These are phyloP conservation scores for Wickerhamomyces alni DNA, from an alignment of 805 yeast genomes.

Conservation along the genomic window DNA sequence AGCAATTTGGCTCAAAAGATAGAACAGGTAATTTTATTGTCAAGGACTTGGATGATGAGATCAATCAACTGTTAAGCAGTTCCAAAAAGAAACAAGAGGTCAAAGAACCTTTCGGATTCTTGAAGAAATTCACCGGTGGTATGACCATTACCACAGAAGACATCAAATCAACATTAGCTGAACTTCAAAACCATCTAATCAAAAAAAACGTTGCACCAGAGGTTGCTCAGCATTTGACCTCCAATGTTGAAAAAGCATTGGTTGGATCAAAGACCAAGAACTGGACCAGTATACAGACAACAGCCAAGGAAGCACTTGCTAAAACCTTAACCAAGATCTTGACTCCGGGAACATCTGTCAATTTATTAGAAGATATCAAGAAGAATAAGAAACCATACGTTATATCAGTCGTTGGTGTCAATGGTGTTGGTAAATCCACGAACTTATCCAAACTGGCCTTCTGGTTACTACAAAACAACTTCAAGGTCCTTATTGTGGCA, in stretches of 20 bases:
- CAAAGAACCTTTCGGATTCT: constrained; percentile 47
- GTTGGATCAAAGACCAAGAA: constrained; percentile 66
- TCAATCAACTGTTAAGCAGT: constrained; percentile 32
- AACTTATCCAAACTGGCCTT: constrained; percentile 90
- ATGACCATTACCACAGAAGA: constrained; percentile 59
- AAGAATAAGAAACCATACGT: constrained; percentile 61
- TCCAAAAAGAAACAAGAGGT: constrained; percentile 21
- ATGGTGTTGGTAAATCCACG: constrained; percentile 97
- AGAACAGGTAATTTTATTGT: constrained; percentile 57
- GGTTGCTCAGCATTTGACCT: constrained; percentile 68
- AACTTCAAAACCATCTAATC: constrained; percentile 70
- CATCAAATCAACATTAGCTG: constrained; percentile 55
- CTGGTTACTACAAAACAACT: constrained; percentile 89
- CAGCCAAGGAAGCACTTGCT: constrained; percentile 60
- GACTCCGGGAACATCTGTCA: constrained; percentile 89
- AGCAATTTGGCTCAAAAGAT: constrained; percentile 34
- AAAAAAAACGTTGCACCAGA: constrained; percentile 88
- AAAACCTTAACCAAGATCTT: constrained; percentile 66
- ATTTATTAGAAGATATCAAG: constrained; percentile 70
- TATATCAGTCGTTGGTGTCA: constrained; percentile 96
- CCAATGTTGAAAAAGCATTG: constrained; percentile 62
- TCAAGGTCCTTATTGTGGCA: constrained; percentile 85
- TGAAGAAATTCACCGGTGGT: constrained; percentile 61
- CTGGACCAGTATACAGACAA: constrained; percentile 68
- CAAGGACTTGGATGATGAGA: constrained; percentile 52